Conservation (phyloP, 306 rosid genomes). For the Prosopis cineraria region DNA sequence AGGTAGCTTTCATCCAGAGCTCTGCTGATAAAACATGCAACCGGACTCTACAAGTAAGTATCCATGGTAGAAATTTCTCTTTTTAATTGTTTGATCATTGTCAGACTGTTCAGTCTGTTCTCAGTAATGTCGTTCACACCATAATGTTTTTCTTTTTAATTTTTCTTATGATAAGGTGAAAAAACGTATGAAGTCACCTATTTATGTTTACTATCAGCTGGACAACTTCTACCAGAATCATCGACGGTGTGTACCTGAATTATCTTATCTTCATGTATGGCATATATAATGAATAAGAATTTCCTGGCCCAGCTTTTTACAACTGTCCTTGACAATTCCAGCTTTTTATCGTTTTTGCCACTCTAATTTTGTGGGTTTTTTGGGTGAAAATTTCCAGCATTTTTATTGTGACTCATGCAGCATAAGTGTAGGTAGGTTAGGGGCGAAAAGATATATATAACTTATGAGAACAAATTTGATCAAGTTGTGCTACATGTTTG, state of each 20-base stretch:
- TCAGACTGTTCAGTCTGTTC: not conserved
- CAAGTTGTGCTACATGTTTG: not conserved
- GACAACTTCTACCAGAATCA: constrained; percentile 96
- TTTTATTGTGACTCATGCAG: not conserved
- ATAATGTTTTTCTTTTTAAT: constrained; percentile 8
- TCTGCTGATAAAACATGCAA: constrained; percentile 45
- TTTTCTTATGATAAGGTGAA: constrained; percentile 52
- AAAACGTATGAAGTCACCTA: constrained; percentile 75
- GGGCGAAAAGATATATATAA: not conserved
- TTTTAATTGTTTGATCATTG: not conserved
- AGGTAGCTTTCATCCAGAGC: constrained; percentile 61
- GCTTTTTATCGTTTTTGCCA: not conserved
- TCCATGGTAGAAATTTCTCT: not conserved
- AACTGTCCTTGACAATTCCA: not conserved
- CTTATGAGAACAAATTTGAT: not conserved
- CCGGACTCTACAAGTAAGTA: constrained; percentile 43
- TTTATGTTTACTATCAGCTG: constrained; percentile 84
- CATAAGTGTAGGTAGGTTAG: not conserved
- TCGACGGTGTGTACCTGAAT: constrained; percentile 60
- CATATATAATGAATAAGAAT: constrained; percentile 1
- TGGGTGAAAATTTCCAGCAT: not conserved
- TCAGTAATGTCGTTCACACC: not conserved
- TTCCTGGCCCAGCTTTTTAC: constrained; percentile 2
- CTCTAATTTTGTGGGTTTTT: not conserved
- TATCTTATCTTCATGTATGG: constrained; percentile 7